A percentile compares a stretch with the other conserved stretches of the same genome.
phyloP scores from a whole-genome alignment of 192 early-diverging fungal genomes.

The Jimgerdemannia flammicorona region DNA sequence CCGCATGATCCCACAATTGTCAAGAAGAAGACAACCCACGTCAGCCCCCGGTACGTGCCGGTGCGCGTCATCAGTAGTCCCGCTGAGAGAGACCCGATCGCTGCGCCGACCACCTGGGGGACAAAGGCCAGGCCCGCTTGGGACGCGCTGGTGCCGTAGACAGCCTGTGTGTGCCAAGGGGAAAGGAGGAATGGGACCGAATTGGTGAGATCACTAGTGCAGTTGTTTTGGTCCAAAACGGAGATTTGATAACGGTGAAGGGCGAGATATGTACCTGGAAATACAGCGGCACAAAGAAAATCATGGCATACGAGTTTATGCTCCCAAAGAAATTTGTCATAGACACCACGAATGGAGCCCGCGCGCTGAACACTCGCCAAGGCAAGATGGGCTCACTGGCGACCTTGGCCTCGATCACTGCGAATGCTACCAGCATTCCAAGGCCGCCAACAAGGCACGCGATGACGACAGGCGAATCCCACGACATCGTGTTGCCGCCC shows the following conservation, averaged over 20 bases:
- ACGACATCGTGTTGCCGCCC: conserved; percentile 50
- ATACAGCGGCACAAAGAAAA: conserved; percentile 32
- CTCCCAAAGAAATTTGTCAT: conserved; percentile 44
- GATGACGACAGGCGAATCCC: conserved; percentile 45
- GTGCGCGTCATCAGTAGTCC: conserved; percentile 33
- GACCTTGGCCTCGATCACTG: conserved; percentile 52
- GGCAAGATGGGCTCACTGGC: conserved; percentile 65
- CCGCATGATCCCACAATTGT: conserved; percentile 50
- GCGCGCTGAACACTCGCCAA: conserved; percentile 48
- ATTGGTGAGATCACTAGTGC: not conserved
- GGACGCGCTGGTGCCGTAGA: conserved; percentile 22
- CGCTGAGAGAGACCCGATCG: conserved; percentile 19
- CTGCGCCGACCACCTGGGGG: conserved; percentile 22
- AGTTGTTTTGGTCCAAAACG: not conserved
- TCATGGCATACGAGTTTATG: conserved; percentile 27
- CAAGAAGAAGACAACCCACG: conserved; percentile 43
- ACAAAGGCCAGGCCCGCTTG: conserved; percentile 24
- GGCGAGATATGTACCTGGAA: conserved; percentile 23
- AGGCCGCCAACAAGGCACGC: conserved; percentile 37
- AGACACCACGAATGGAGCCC: conserved; percentile 29
- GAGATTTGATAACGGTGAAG: too few relatives aligned
- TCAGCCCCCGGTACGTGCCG: conserved; percentile 23
- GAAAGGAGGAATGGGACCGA: not conserved
- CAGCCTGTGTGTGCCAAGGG: conserved; percentile 3
- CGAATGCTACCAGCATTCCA: conserved; percentile 30